These are phyloP conservation scores for Arctostaphylos glauca DNA, from an alignment of 148 eudicot species.

Conservation along the genomic window DNA sequence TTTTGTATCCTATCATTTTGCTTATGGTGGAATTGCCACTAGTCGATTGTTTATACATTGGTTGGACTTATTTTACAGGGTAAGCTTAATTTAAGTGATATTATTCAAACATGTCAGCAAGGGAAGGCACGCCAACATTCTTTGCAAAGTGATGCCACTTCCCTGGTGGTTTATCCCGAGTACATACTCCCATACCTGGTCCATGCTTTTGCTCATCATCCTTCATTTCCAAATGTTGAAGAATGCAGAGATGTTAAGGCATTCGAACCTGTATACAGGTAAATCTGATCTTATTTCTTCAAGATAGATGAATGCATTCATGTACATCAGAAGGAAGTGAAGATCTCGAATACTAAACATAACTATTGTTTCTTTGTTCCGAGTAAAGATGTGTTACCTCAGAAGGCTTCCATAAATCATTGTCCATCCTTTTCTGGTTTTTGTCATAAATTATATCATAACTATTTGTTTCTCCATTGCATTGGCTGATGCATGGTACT, in stretches of 20 bases:
- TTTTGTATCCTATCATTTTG: background rate
- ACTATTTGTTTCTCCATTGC: background rate
- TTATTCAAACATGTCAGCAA: constrained; percentile 81
- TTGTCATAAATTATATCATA: background rate
- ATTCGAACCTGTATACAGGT: constrained; percentile 84
- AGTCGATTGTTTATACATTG: constrained; percentile 1
- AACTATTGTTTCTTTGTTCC: background rate
- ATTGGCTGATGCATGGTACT: background rate
- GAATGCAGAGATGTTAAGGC: constrained; percentile 76
- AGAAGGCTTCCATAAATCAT: background rate
- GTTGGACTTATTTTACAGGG: constrained; percentile 49
- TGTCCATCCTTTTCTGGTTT: background rate
- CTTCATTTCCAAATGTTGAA: constrained; percentile 67
- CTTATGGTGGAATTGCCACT: background rate
- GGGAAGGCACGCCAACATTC: constrained; percentile 65
- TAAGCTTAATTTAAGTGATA: constrained; percentile 63
- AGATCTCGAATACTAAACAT: background rate
- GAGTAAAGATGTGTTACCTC: background rate
- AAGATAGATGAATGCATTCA: background rate
- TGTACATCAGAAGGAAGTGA: background rate
- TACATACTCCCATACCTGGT: constrained; percentile 73
- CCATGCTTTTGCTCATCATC: constrained; percentile 88
- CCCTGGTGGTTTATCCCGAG: constrained; percentile 67
- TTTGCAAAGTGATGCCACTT: constrained; percentile 54
- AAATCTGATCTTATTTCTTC: constrained; percentile 16